Evolutionary conservation across 306 rosid species (phyloP), one percentile per base, ranked within the genome.

Genomic region (Quercus berberidifolia): DNA sequence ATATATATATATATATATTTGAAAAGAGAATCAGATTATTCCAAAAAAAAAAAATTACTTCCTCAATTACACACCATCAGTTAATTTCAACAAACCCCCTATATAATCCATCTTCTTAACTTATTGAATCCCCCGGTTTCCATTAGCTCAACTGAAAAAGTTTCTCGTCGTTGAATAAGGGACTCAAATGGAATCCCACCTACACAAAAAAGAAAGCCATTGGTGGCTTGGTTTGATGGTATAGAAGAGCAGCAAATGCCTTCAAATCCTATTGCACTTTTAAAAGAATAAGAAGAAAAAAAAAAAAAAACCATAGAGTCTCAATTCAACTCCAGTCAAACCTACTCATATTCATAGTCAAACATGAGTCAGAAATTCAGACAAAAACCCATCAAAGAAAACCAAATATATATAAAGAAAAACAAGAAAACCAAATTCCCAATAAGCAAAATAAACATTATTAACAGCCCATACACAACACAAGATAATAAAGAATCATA

Each of bases 371-470:
- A 11, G 54, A 10, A 49, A 49, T 54, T 76, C 59, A n/a, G 6
- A 28, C 63, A 3, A 21, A 28, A 43, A 25, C 71, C 73, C 64
- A 56, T 41, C 1, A 49, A 74, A 67, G 13, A 60, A 63, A 76
- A 60, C 54, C 23, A 69, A 21, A 62, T 1, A 41, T n/a, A 30
- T 8, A 51, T 15, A 33, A 73, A 76, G 25, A 62, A 81, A 75
- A 55, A 68, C 31, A 14, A 70, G 33, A n/a, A 35, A 38, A 26
- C 3, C 74, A 55, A 33, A 69, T 14, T 2, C 77, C 80, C 77
- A 83, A 71, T 13, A 67, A 74, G 57, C 74, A 6, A 76, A 76
- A 76, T 60, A 60, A 60, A 60, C 43, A 65, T 38, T n/a, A 63
- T 14, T 30, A 33, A 54, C 15, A 51, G 54, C 59, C 51, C 20